phyloP scores from a whole-genome alignment of 768 basidiomycete genomes.

The Rubroboletus satanas region DNA sequence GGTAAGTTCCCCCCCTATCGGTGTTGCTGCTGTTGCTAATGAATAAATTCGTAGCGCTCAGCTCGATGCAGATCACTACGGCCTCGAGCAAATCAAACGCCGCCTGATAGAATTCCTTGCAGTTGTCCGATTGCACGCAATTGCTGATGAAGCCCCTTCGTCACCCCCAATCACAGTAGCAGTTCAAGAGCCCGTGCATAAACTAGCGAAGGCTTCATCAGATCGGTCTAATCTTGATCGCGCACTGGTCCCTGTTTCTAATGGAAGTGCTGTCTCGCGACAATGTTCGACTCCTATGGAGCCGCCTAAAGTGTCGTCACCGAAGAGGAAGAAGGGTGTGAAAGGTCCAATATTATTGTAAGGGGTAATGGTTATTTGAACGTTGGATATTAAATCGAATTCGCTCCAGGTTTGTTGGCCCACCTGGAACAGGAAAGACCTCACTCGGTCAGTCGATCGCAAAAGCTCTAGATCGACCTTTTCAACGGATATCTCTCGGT shows the following conservation, averaged over 20 bases:
- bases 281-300: constrained; percentile 6
- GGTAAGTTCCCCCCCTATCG: constrained; percentile 27
- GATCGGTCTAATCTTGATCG: constrained; percentile 20
- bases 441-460: constrained; percentile 89
- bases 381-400: background rate
- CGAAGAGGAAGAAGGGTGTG: constrained; percentile 38
- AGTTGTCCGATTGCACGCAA: constrained; percentile 60
- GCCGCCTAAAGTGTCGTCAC: background rate
- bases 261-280: constrained; percentile 15
- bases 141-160: constrained; percentile 20
- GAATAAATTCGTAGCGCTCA: constrained; percentile 38
- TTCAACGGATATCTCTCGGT: constrained; percentile 88
- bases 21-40: background rate
- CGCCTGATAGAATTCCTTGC: constrained; percentile 89
- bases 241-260: constrained; percentile 16
- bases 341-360: constrained; percentile 75
- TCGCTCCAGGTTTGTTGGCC: constrained; percentile 71
- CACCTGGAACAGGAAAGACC: constrained; percentile 90
- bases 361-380: constrained; percentile 12
- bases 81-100: constrained; percentile 89
- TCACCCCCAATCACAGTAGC: background rate
- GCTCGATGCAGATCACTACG: constrained; percentile 88
- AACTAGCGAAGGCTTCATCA: constrained; percentile 11
- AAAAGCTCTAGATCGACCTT: constrained; percentile 75
- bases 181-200: constrained; percentile 17